Evolutionary conservation across 2,329 filamentous ascomycete genomes (phyloP), one percentile per base, ranked within the genome.

Genomic region (Hypoxylon sp.): DNA sequence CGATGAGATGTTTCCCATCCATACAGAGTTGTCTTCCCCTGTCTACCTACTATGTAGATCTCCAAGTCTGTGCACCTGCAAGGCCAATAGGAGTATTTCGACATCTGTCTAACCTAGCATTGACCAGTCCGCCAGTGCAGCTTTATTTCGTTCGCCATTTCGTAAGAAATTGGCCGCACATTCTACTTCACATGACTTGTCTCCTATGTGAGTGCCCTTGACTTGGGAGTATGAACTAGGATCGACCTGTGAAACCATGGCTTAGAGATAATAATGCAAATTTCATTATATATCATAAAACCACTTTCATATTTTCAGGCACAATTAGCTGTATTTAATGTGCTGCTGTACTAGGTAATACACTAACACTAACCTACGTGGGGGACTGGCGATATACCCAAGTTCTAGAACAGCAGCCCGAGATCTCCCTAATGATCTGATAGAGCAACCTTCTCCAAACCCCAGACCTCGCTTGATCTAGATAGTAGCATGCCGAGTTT

Each of bases 131-230:
- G 51, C 37, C n/a, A 53, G 37, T 13, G 22, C 37, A 2, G 26
- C 32, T 49, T 34, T 10, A 55, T 46, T 41, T 41, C 32, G 4
- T 41, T 55, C 48, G 57, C 58, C 41, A 62, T 59, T 59, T 46
- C 51, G 44, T 60, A 55, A 59, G 49, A 59, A 65, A 61, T 67
- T 60, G 48, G 55, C 62, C 62, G 65, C 58, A 59, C 55, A 62
- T 62, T 55, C 19, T 52, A 22, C 62, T 65, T 67, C 58, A 67
- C 62, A 65, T 62, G 65, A 67, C 59, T 56, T 52, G 52, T 49
- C 24, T 55, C 49, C 37, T 41, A 54, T 64, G 64, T 63, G 61
- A 58, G 64, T 67, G 50, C 54, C 32, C 32, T 56, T 51, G 8
- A 51, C 48, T n/a, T n/a, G n/a, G n/a, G 41, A 48, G 43, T 64